Percentiles rank a stretch among this genome's conserved stretches.
Evolutionary conservation across 2,329 filamentous ascomycete species (phyloP).

Genomic region (Exophiala alcalophila): DNA sequence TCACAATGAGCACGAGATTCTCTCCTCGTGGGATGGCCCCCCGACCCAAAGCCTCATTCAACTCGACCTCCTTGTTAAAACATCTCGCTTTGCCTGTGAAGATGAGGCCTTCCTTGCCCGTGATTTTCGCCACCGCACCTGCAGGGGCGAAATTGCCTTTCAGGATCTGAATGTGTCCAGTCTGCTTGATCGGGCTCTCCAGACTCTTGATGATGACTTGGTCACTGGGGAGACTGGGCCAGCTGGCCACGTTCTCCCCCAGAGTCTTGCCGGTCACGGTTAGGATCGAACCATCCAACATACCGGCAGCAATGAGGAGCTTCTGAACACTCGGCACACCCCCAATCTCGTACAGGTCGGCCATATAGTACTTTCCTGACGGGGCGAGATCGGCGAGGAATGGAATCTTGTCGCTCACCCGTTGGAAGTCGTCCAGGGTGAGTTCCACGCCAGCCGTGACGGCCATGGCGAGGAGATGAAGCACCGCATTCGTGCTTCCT

Average conservation of each 20-base stretch:
- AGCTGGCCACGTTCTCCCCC: conserved; percentile 73
- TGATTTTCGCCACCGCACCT: conserved; percentile 93
- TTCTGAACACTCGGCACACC: conserved; percentile 85
- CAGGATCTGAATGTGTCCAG: conserved; percentile 85
- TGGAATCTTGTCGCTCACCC: conserved; percentile 76
- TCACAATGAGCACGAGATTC: conserved; percentile 83
- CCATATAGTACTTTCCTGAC: conserved; percentile 80
- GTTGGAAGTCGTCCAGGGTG: conserved; percentile 77
- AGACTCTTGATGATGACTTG: conserved; percentile 82
- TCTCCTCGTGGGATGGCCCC: conserved; percentile 70
- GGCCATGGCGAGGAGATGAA: conserved; percentile 89
- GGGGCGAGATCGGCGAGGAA: conserved; percentile 85
- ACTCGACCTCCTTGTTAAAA: conserved; percentile 79
- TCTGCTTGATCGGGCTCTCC: conserved; percentile 77
- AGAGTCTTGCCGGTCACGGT: conserved; percentile 84
- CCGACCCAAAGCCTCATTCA: conserved; percentile 69
- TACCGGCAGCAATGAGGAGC: conserved; percentile 69
- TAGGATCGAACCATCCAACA: conserved; percentile 73
- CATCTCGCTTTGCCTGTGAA: conserved; percentile 80
- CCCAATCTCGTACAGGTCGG: conserved; percentile 80
- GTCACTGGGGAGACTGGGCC: conserved; percentile 71
- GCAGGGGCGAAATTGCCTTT: conserved; percentile 83
- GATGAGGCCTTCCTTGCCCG: conserved; percentile 81
- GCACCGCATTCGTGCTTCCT: conserved; percentile 81
- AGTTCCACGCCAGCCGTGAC: conserved; percentile 75